phyloP scores from a whole-genome alignment of 2,329 filamentous ascomycete genomes.

The Ophiostoma australiae region DNA sequence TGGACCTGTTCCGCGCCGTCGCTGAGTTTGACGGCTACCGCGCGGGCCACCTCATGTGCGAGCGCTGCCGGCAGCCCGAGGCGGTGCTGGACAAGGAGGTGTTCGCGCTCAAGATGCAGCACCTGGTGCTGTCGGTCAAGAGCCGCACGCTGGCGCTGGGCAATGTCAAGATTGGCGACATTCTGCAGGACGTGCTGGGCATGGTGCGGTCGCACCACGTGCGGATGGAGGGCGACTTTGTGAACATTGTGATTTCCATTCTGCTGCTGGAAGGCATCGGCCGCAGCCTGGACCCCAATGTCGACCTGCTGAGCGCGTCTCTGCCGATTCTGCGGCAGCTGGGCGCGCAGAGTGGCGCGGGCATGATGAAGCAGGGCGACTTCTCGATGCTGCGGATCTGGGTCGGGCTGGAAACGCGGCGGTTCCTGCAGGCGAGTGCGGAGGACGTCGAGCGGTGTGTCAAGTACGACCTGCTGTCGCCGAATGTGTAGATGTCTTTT shows the following conservation, averaged over 20 bases:
- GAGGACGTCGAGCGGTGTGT: constrained; percentile 87
- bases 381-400: constrained; percentile 86
- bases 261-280: constrained; percentile 92
- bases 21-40: constrained; percentile 97
- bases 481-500: constrained; percentile 62
- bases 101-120: constrained; percentile 94
- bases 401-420: constrained; percentile 82
- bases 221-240: constrained; percentile 90
- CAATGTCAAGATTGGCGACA: constrained; percentile 93
- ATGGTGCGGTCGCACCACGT: constrained; percentile 95
- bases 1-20: constrained; percentile 91
- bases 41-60: constrained; percentile 91
- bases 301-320: constrained; percentile 81
- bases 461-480: constrained; percentile 82
- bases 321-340: constrained; percentile 86
- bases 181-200: constrained; percentile 78
- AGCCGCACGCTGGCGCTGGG: constrained; percentile 84
- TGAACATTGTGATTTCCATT: constrained; percentile 96
- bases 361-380: constrained; percentile 66
- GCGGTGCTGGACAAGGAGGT: constrained; percentile 84
- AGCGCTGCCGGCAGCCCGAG: constrained; percentile 86
- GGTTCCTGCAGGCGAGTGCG: constrained; percentile 83
- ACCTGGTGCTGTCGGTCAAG: constrained; percentile 87
- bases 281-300: constrained; percentile 73
- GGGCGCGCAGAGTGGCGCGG: constrained; percentile 67